phyloP scores from a whole-genome alignment of 106 monocot genomes.

The Allium fistulosum region DNA sequence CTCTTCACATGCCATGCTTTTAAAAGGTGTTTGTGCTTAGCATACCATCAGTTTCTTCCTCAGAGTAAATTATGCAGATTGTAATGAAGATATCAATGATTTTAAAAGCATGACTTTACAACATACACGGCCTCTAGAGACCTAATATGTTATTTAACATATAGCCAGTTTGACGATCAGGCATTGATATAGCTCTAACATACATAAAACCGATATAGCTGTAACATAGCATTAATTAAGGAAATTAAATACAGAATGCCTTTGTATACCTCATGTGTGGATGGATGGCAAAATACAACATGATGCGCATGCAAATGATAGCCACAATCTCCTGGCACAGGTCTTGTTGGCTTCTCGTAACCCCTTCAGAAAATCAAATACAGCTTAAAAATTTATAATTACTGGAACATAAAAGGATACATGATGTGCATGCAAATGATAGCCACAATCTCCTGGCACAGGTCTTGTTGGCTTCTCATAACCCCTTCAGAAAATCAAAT shows the following conservation, averaged over 20 bases:
- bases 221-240: not conserved
- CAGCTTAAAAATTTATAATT: not conserved
- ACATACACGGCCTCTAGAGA: no score
- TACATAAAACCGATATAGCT: not conserved
- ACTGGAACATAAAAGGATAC: no score
- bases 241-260: not conserved
- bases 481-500: conserved; percentile 17
- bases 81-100: not conserved
- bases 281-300: conserved; percentile 43
- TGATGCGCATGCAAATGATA: conserved; percentile 54
- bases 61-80: no score
- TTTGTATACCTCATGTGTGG: conserved; percentile 31
- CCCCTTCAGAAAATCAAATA: conserved; percentile 22
- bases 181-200: not conserved
- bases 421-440: conserved; percentile 49
- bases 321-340: conserved; percentile 63
- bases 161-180: no score
- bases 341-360: conserved; percentile 37
- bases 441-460: conserved; percentile 62
- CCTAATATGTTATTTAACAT: not conserved
- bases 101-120: not conserved
- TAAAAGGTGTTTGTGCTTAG: no score
- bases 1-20: no score
- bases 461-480: conserved; percentile 42
- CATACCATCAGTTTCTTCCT: no score